Conservation (phyloP, 1,139 yeast species). For the Geotrichum restrictum region DNA sequence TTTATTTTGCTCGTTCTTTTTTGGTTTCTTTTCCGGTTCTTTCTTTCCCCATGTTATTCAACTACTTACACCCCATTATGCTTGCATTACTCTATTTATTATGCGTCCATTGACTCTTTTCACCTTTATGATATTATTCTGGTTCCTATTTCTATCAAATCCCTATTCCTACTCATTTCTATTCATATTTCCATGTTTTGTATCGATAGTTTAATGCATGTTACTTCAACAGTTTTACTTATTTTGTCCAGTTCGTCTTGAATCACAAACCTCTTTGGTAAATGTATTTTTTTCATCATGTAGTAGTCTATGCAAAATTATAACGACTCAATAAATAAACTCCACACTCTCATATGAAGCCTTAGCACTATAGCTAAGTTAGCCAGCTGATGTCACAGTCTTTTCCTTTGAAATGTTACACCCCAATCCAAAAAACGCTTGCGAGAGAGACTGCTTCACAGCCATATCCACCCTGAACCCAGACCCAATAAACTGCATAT, state of each 20-base stretch:
- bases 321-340: no score
- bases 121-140: slow-evolving; percentile 1
- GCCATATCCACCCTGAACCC: slow-evolving; percentile 75
- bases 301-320: no score
- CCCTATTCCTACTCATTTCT: no score
- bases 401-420: slow-evolving; percentile 74
- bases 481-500: slow-evolving; percentile 72
- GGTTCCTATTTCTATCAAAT: not conserved
- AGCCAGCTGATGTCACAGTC: no score
- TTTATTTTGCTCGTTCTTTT: not conserved
- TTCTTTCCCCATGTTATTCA: slow-evolving; percentile 4
- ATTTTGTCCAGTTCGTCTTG: no score
- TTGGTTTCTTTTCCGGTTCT: not conserved
- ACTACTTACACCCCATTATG: slow-evolving; percentile 3
- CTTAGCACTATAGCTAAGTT: no score
- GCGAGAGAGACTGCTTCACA: slow-evolving; percentile 73
- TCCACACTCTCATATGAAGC: no score
- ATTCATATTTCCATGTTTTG: not conserved
- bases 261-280: no score
- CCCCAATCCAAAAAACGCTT: slow-evolving; percentile 85
- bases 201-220: slow-evolving; percentile 6
- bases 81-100: slow-evolving; percentile 12
- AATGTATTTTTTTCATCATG: no score
- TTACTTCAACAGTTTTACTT: slow-evolving; percentile 10
- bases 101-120: not conserved